Conservation (phyloP, 768 basidiomycete species). For the Mycena sanguinolenta region DNA sequence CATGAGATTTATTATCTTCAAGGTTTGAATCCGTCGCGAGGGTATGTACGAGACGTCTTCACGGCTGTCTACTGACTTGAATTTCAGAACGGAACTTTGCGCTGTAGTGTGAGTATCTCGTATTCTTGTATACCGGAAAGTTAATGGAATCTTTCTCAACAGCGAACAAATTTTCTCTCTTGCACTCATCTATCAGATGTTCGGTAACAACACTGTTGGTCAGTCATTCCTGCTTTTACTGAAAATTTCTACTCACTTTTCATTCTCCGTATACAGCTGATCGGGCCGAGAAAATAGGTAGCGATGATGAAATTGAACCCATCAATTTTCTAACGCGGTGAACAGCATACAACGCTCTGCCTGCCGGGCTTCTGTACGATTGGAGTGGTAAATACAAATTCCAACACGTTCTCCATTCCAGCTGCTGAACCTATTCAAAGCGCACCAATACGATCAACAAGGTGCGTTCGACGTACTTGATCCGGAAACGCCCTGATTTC, state of each 20-base stretch:
- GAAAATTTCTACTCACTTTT: neutral
- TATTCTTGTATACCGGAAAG: neutral
- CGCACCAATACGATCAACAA: conserved; percentile 60
- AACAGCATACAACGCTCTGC: conserved; percentile 56
- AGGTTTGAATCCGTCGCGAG: conserved; percentile 56
- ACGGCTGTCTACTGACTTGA: neutral
- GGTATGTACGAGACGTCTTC: conserved; percentile 41
- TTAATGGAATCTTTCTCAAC: neutral
- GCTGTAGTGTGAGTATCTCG: conserved; percentile 51
- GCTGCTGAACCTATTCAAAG: conserved; percentile 32
- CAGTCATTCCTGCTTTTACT: neutral
- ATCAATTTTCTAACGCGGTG: neutral
- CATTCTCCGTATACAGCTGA: conserved; percentile 43
- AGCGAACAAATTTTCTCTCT: conserved; percentile 61
- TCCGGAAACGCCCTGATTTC: neutral
- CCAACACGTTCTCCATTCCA: neutral
- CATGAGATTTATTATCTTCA: too few species aligned
- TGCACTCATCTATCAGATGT: conserved; percentile 55
- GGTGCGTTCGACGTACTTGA: conserved; percentile 36
- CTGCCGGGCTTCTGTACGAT: conserved; percentile 54
- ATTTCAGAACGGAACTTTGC: conserved; percentile 53
- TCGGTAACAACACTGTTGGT: conserved; percentile 56
- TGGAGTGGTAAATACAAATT: conserved; percentile 49
- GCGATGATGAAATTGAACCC: neutral
- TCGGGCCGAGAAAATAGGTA: conserved; percentile 55